These are phyloP conservation scores for Verbena officinalis DNA, from an alignment of 257 asterid genomes.

Conservation along the genomic window DNA sequence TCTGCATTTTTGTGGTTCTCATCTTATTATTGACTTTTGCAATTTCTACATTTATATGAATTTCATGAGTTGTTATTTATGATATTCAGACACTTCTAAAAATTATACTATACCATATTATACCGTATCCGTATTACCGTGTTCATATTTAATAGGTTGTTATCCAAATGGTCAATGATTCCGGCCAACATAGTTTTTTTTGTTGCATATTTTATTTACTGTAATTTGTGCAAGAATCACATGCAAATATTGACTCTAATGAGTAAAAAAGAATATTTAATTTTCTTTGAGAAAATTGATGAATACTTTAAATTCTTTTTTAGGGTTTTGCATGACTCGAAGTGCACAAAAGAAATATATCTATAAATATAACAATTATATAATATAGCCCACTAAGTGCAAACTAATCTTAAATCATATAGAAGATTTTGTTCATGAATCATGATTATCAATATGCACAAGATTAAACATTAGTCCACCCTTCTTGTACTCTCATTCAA, in stretches of 20 bases:
- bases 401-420: slow-evolving; percentile 33
- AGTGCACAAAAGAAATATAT: slow-evolving; percentile 31
- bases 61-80: not conserved
- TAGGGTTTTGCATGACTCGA: slow-evolving; percentile 27
- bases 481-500: slow-evolving; percentile 15
- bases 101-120: too few species aligned
- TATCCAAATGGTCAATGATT: not conserved
- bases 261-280: not conserved
- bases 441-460: slow-evolving; percentile 38
- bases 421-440: slow-evolving; percentile 61
- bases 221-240: not conserved
- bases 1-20: not conserved
- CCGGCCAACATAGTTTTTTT: not conserved
- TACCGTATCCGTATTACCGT: too few species aligned
- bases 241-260: slow-evolving; percentile 7
- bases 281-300: not conserved
- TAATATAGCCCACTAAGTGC: slow-evolving; percentile 26
- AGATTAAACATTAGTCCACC: slow-evolving; percentile 42
- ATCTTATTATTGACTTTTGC: not conserved
- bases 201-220: not conserved
- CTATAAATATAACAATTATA: too few species aligned
- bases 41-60: not conserved
- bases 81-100: too few species aligned
- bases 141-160: not conserved
- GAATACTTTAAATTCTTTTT: not conserved